These are phyloP conservation scores for Kodamaea fungicola DNA, from an alignment of 1,139 yeast species.

Conservation along the genomic window DNA sequence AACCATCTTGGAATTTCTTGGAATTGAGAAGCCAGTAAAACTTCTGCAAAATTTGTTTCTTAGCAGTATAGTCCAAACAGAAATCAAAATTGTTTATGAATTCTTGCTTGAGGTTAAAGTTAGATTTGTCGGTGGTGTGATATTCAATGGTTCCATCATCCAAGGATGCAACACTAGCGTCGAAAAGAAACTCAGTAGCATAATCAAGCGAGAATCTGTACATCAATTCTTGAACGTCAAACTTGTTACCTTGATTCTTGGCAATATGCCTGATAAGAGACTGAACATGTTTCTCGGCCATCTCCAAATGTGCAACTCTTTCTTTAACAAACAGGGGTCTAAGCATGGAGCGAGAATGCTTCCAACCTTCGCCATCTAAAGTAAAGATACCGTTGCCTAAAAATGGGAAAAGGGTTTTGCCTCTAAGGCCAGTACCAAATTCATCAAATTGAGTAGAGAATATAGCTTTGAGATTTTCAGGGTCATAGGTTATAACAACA, in stretches of 20 bases:
- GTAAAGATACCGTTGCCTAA: slow-evolving; percentile 60
- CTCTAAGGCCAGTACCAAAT: slow-evolving; percentile 49
- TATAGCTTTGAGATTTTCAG: slow-evolving; percentile 34
- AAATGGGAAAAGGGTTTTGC: slow-evolving; percentile 37
- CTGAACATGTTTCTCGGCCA: slow-evolving; percentile 49
- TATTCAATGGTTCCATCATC: slow-evolving; percentile 28
- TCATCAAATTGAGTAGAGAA: slow-evolving; percentile 48
- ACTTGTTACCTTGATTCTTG: slow-evolving; percentile 17
- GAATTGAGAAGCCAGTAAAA: slow-evolving; percentile 27
- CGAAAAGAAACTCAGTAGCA: slow-evolving; percentile 41
- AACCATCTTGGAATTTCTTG: slow-evolving; percentile 25
- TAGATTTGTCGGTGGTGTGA: slow-evolving; percentile 11
- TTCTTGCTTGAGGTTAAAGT: slow-evolving; percentile 22
- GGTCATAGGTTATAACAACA: slow-evolving; percentile 18
- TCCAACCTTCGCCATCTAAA: slow-evolving; percentile 54
- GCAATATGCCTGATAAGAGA: slow-evolving; percentile 32
- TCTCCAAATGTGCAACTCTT: slow-evolving; percentile 48
- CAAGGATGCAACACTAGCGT: slow-evolving; percentile 31
- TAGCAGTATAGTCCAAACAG: slow-evolving; percentile 29
- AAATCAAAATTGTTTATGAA: slow-evolving; percentile 32
- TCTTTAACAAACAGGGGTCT: slow-evolving; percentile 59
- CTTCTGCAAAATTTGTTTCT: slow-evolving; percentile 27
- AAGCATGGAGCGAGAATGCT: slow-evolving; percentile 54
- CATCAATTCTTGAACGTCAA: slow-evolving; percentile 38
- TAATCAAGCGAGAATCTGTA: slow-evolving; percentile 39